Conservation (phyloP, 1,284 basidiomycete genomes). For the Cryptococcus hybrid region DNA sequence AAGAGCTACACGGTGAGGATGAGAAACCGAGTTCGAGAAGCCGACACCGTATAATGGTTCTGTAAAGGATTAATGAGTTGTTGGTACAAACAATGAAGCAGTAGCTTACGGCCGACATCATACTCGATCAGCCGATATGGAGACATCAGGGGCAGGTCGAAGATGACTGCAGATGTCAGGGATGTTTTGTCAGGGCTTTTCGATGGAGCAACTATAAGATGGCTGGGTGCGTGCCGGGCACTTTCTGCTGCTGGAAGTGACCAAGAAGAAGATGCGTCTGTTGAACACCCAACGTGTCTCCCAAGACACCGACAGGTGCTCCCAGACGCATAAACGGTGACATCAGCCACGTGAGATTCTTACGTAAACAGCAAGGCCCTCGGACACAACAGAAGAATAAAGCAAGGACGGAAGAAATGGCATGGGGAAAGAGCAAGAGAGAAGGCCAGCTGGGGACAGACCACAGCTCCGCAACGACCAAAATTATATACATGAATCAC, state of each 20-base stretch:
- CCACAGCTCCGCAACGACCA: no score
- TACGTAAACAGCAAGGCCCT: no score
- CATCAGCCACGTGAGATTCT: no score
- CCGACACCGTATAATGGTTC: conserved; percentile 48
- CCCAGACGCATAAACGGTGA: no score
- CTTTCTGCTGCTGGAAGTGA: no score
- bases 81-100: not conserved
- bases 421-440: not conserved
- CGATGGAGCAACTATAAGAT: no score
- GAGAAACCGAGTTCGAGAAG: conserved; percentile 42
- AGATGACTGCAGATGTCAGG: no score
- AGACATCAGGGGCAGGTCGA: conserved; percentile 16
- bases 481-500: not conserved
- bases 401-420: not conserved
- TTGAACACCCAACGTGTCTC: no score
- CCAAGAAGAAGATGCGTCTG: no score
- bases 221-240: no score
- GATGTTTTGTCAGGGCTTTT: no score
- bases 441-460: not conserved
- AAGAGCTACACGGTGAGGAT: conserved; percentile 42
- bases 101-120: conserved; percentile 13
- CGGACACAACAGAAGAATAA: not conserved
- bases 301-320: no score
- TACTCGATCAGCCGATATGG: conserved; percentile 24
- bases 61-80: conserved; percentile 14